phyloP scores from a whole-genome alignment of 2,329 filamentous ascomycete species.

The Nannizzia gypsea region DNA sequence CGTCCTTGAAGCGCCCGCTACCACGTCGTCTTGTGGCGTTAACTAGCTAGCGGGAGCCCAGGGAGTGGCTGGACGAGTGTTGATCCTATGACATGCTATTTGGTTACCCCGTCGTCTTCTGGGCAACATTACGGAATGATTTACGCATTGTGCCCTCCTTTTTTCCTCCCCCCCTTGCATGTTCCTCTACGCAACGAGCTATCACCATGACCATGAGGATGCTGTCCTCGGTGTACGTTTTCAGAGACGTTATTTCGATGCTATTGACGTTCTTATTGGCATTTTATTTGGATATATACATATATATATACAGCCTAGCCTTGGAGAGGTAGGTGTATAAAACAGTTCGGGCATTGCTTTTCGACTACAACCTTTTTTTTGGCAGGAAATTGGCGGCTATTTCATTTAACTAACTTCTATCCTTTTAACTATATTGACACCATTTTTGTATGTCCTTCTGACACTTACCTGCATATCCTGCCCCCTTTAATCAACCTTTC shows the following conservation, averaged over 20 bases:
- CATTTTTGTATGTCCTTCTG: not conserved
- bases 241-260: slow-evolving; percentile 1
- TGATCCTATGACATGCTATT: not conserved
- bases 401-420: not conserved
- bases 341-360: not conserved
- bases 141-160: not conserved
- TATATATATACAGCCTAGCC: not conserved
- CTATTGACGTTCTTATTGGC: not conserved
- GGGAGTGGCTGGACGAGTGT: not conserved
- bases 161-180: too few species aligned
- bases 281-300: not conserved
- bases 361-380: not conserved
- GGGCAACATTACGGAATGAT: not conserved
- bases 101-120: not conserved
- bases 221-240: slow-evolving; percentile 2
- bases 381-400: not conserved
- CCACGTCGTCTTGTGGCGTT: not conserved
- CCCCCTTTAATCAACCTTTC: too few species aligned
- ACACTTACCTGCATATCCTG: not conserved
- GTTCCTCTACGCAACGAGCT: not conserved
- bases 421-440: not conserved
- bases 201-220: not conserved
- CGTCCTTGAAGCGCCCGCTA: not conserved
- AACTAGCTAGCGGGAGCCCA: not conserved
- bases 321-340: not conserved